Conservation (phyloP, 495 filamentous ascomycete species). For the Rusavskia elegans region DNA sequence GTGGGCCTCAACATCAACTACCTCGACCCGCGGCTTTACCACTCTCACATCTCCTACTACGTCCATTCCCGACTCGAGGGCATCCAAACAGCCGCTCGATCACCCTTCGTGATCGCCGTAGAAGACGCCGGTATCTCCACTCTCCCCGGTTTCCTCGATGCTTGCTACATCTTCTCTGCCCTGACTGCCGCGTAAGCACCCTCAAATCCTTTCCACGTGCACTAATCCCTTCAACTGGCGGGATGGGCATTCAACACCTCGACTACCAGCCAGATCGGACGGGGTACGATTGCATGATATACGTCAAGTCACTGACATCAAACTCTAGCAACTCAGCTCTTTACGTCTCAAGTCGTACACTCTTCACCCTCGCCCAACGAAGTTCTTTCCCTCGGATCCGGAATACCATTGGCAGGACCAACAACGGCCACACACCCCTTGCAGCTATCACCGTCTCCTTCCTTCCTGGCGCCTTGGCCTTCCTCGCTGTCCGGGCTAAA, state of each 20-base stretch:
- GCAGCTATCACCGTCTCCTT: constrained; percentile 18
- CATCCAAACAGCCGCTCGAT: constrained; percentile 8
- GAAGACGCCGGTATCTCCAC: constrained; percentile 8
- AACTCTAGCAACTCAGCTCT: constrained; percentile 21
- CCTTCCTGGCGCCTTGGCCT: constrained; percentile 12
- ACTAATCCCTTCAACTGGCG: not conserved
- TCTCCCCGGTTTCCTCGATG: constrained; percentile 16
- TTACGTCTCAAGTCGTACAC: constrained; percentile 24
- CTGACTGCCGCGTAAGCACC: constrained; percentile 9
- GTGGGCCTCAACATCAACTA: constrained; percentile 19
- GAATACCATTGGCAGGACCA: constrained; percentile 23
- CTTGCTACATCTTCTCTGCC: constrained; percentile 17
- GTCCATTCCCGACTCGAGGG: constrained; percentile 4
- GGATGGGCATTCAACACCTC: not conserved
- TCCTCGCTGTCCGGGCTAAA: constrained; percentile 15
- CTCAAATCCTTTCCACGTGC: not conserved
- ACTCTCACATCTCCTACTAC: constrained; percentile 11
- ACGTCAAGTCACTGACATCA: not conserved
- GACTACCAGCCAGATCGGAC: too few species aligned
- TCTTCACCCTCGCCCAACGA: constrained; percentile 21
- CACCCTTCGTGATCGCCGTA: constrained; percentile 21
- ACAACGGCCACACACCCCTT: constrained; percentile 24
- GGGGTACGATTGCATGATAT: too few species aligned
- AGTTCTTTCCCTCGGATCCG: constrained; percentile 16
- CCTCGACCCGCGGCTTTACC: constrained; percentile 15